A percentile compares a stretch with the other conserved stretches of the same genome.
These are phyloP conservation scores for Canavalia gladiata DNA, from an alignment of 306 rosid genomes.

Conservation along the genomic window DNA sequence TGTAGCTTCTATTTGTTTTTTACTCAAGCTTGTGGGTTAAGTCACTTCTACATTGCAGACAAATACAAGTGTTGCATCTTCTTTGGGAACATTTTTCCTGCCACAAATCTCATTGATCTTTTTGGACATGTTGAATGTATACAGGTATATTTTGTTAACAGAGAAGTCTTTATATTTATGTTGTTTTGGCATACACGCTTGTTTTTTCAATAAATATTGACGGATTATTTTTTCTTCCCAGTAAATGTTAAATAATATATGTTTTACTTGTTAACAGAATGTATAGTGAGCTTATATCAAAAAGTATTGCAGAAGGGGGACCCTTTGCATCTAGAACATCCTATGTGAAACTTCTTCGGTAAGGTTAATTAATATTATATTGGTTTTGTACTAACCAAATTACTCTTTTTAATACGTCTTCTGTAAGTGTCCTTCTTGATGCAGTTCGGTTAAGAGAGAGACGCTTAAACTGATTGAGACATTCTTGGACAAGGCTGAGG, in stretches of 20 bases:
- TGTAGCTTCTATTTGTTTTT: neutral
- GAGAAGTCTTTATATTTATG: neutral
- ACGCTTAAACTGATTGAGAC: slow-evolving; percentile 91
- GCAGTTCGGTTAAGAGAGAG: slow-evolving; percentile 99
- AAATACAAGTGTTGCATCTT: slow-evolving; percentile 87
- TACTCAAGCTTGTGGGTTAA: neutral
- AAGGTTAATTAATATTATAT: slow-evolving; percentile 34
- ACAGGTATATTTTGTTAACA: slow-evolving; percentile 69
- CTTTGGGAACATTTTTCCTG: slow-evolving; percentile 91
- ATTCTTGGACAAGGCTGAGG: slow-evolving; percentile 97
- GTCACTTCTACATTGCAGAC: slow-evolving; percentile 64
- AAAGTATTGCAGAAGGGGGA: slow-evolving; percentile 89
- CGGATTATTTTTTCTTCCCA: neutral
- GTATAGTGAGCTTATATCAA: slow-evolving; percentile 95
- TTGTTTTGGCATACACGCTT: neutral
- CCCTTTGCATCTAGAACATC: slow-evolving; percentile 91
- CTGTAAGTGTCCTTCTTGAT: slow-evolving; percentile 32
- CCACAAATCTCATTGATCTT: slow-evolving; percentile 88
- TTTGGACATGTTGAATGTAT: slow-evolving; percentile 97
- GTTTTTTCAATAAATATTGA: neutral
- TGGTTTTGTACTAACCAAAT: slow-evolving; percentile 23
- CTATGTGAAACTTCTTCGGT: slow-evolving; percentile 92
- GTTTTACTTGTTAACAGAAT: slow-evolving; percentile 62
- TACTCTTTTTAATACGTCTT: neutral
- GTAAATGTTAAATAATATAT: slow-evolving; percentile 35